These are phyloP conservation scores for Crithidia expoeki DNA, from an alignment of 208 protist genomes.

Conservation along the genomic window DNA sequence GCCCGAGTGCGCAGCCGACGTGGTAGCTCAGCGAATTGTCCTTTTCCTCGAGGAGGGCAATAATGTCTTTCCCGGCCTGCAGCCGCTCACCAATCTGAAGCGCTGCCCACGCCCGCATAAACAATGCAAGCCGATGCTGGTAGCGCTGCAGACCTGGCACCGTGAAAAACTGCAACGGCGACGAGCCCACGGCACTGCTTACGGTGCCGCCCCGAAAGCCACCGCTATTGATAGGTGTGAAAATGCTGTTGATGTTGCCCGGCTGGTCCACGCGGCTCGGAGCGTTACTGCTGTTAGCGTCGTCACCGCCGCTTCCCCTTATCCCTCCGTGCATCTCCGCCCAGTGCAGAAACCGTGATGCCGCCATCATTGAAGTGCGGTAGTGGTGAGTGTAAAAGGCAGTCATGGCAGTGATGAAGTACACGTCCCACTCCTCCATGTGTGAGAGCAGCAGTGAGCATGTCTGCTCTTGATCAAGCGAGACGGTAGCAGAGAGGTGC, in stretches of 20 bases:
- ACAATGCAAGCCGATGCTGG: constrained; percentile 36
- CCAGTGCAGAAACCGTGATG: constrained; percentile 42
- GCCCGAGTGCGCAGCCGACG: constrained; percentile 47
- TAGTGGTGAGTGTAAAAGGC: constrained; percentile 63
- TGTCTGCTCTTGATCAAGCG: constrained; percentile 37
- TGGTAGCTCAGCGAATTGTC: constrained; percentile 34
- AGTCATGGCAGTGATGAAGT: constrained; percentile 61
- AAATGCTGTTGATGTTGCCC: not conserved
- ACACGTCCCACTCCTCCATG: constrained; percentile 51
- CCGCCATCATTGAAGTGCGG: constrained; percentile 59
- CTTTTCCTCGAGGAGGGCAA: constrained; percentile 37
- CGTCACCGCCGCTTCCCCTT: not conserved
- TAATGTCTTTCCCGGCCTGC: constrained; percentile 59
- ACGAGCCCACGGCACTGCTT: not conserved
- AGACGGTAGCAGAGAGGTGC: constrained; percentile 10
- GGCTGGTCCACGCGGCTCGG: not conserved
- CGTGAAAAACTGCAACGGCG: not conserved
- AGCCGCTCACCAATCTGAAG: constrained; percentile 63
- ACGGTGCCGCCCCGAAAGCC: too few relatives aligned
- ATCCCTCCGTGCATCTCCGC: not conserved
- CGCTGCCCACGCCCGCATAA: constrained; percentile 55
- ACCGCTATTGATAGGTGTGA: not conserved
- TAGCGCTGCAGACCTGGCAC: constrained; percentile 21
- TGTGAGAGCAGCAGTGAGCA: constrained; percentile 56
- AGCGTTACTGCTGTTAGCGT: too few relatives aligned